Evolutionary conservation across 1,284 basidiomycete species (phyloP).

Genomic region (Papiliotrema fonsecae): DNA sequence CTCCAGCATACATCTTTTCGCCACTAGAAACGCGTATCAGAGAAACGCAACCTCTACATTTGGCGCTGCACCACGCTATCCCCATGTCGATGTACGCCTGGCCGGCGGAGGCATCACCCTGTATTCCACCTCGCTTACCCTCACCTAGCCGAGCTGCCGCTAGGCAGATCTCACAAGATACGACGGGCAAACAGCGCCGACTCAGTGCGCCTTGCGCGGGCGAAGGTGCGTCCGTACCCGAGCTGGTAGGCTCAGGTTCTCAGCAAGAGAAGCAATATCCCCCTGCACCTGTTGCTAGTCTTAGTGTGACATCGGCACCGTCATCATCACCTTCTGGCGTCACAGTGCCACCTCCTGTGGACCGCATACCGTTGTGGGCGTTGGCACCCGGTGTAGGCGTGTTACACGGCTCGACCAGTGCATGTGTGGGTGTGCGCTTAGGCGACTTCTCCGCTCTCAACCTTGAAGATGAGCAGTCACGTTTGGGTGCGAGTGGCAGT

Average conservation of each 20-base stretch:
- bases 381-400: conserved; percentile 32
- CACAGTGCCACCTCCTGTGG: conserved; percentile 1
- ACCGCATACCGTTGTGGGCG: conserved; percentile 34
- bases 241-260: neutral
- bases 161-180: neutral
- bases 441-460: conserved; percentile 36
- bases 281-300: conserved; percentile 23
- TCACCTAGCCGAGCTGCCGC: neutral
- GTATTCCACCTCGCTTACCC: neutral
- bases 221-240: too few species aligned
- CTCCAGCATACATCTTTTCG: conserved; percentile 34
- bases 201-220: neutral
- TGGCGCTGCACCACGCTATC: conserved; percentile 34
- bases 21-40: conserved; percentile 38
- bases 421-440: conserved; percentile 28
- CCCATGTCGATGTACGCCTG: conserved; percentile 43
- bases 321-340: too few species aligned
- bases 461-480: conserved; percentile 6
- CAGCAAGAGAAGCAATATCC: conserved; percentile 11
- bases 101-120: conserved; percentile 7
- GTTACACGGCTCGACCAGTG: conserved; percentile 26
- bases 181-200: neutral
- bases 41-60: conserved; percentile 21
- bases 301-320: conserved; percentile 12
- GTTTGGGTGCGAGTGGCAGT: neutral